Percentiles rank a stretch among this genome's conserved stretches.
phyloP scores from a whole-genome alignment of 2,329 filamentous ascomycete genomes.

The Hysterium pulicare region DNA sequence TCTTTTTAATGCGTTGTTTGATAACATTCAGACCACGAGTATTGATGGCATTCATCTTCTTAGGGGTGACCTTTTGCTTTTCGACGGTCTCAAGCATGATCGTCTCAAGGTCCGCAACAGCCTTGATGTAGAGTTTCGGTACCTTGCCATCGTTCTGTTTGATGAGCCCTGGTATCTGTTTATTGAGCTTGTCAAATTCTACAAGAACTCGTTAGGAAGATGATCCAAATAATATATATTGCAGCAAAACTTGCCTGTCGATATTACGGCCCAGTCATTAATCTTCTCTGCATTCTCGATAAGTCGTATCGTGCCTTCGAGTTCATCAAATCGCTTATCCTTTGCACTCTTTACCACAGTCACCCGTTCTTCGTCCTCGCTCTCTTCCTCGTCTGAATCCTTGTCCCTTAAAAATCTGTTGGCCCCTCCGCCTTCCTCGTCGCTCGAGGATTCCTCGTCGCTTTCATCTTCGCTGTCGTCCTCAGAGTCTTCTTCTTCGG shows the following conservation, averaged over 20 bases:
- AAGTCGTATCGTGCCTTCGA: conserved; percentile 81
- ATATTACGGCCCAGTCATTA: conserved; percentile 93
- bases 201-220: conserved; percentile 15
- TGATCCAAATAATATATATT: conserved; percentile 9
- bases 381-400: conserved; percentile 74
- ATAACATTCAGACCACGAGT: conserved; percentile 92
- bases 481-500: conserved; percentile 54
- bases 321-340: conserved; percentile 92
- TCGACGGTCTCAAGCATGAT: conserved; percentile 88
- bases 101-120: conserved; percentile 89
- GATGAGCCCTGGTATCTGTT: conserved; percentile 62
- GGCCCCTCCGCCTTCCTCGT: conserved; percentile 61
- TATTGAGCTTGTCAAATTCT: conserved; percentile 96
- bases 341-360: conserved; percentile 95
- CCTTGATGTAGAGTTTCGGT: conserved; percentile 90
- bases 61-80: conserved; percentile 92
- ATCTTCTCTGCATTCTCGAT: conserved; percentile 99
- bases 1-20: conserved; percentile 98
- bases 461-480: conserved; percentile 57
- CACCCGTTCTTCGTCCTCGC: conserved; percentile 79
- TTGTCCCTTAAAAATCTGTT: conserved; percentile 79
- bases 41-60: conserved; percentile 98
- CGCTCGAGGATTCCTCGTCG: conserved; percentile 50
- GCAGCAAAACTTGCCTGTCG: conserved; percentile 62
- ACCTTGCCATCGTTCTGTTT: conserved; percentile 65